These are phyloP conservation scores for Phytophthora melonis DNA, from an alignment of 352 stramenopile genomes.

Conservation along the genomic window DNA sequence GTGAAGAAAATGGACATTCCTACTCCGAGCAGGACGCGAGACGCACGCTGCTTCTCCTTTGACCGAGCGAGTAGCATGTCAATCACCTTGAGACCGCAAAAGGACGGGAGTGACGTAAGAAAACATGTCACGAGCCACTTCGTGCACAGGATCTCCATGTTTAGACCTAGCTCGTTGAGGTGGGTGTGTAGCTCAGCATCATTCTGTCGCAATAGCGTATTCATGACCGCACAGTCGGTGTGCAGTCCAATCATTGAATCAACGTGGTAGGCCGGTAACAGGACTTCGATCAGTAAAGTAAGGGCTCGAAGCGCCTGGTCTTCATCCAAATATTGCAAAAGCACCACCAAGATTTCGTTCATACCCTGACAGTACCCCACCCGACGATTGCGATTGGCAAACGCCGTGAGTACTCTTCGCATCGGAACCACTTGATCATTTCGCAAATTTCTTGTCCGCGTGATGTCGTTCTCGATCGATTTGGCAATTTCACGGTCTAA, in stretches of 20 bases:
- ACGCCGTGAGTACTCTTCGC: conserved; percentile 74
- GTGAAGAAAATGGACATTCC: conserved; percentile 86
- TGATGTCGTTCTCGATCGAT: conserved; percentile 87
- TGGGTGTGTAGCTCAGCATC: conserved; percentile 77
- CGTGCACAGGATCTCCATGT: conserved; percentile 91
- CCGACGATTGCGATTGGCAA: conserved; percentile 76
- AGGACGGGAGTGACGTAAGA: conserved; percentile 74
- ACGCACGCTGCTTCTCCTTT: conserved; percentile 71
- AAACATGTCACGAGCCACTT: conserved; percentile 92
- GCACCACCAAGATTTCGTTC: conserved; percentile 83
- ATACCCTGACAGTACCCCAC: conserved; percentile 90
- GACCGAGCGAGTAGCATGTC: conserved; percentile 78
- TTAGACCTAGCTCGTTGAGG: conserved; percentile 77
- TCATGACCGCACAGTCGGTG: conserved; percentile 85
- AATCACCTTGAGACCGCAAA: conserved; percentile 81
- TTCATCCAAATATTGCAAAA: conserved; percentile 79
- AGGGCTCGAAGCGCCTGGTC: conserved; percentile 66
- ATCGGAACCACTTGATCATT: conserved; percentile 66
- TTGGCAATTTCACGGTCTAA: conserved; percentile 78
- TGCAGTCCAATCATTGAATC: conserved; percentile 89
- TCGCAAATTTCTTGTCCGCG: conserved; percentile 66
- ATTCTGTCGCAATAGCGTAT: conserved; percentile 82
- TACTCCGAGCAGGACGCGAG: conserved; percentile 74
- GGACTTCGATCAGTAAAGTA: conserved; percentile 75
- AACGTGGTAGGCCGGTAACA: conserved; percentile 83